A percentile compares a stretch with the other conserved stretches of the same genome.
Evolutionary conservation across 345 rosid species (phyloP).

Genomic region (Alliaria petiolata): DNA sequence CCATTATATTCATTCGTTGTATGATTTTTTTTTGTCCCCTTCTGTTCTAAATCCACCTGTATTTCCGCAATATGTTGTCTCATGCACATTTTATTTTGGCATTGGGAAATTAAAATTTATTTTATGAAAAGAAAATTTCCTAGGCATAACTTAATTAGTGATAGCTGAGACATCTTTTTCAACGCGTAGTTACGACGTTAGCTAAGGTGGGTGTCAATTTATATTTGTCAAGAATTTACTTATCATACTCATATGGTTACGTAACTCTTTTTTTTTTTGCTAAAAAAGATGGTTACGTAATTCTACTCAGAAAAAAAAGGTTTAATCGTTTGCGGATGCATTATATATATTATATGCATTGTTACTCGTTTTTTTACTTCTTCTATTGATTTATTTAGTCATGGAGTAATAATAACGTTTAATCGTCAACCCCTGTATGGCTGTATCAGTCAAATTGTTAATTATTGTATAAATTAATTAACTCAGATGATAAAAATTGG

Average conservation of each 20-base stretch:
- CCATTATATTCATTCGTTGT: background rate
- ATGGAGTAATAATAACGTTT: background rate
- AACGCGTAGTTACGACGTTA: background rate
- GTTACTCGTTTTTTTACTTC: background rate
- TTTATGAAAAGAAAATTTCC: background rate
- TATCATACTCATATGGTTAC: background rate
- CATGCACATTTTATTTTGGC: background rate
- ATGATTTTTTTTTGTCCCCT: background rate
- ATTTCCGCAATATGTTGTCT: background rate
- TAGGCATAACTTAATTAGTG: background rate
- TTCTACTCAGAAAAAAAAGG: too few species aligned
- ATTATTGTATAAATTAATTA: background rate
- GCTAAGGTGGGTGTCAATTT: background rate
- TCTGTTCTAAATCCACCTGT: background rate
- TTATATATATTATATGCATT: background rate
- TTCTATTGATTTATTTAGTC: background rate
- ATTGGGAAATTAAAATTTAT: background rate
- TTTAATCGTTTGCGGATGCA: background rate
- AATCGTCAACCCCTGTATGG: background rate
- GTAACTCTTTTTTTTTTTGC: too few species aligned
- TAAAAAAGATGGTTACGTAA: too few species aligned
- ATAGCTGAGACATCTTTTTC: background rate
- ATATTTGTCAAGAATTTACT: background rate
- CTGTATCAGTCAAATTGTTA: background rate
- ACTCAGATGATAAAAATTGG: background rate